Conservation (phyloP, 192 early-diverging fungal genomes). For the Rhizoclosmatium sp. region DNA sequence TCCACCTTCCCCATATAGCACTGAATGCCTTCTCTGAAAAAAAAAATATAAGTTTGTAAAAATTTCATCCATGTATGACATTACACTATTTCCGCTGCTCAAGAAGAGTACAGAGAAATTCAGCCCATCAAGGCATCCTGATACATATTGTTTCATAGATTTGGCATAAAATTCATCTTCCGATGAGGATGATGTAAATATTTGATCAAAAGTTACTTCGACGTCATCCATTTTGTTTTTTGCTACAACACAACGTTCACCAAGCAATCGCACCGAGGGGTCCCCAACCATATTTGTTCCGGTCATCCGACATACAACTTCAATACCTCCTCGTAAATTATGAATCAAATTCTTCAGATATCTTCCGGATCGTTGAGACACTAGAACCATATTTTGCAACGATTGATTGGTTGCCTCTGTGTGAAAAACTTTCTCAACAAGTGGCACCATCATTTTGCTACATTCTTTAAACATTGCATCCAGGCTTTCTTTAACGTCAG, state of each 20-base stretch:
- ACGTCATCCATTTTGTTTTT: not conserved
- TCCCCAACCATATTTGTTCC: not conserved
- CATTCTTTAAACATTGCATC: not conserved
- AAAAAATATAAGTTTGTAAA: not conserved
- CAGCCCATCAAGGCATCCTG: not conserved
- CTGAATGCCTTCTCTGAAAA: not conserved
- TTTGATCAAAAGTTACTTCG: not conserved
- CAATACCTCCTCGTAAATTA: not conserved
- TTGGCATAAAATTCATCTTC: not conserved
- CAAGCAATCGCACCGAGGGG: not conserved
- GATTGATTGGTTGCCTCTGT: not conserved
- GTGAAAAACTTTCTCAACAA: not conserved
- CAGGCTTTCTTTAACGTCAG: not conserved
- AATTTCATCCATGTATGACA: not conserved
- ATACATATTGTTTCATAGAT: not conserved
- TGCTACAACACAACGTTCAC: not conserved
- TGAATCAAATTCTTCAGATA: not conserved
- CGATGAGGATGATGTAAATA: not conserved
- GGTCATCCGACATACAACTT: not conserved
- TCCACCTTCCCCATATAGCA: not conserved
- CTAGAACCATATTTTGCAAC: not conserved
- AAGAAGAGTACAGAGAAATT: not conserved
- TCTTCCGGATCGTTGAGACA: not conserved
- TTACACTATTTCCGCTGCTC: not conserved
- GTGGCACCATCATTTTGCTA: not conserved